A percentile compares a stretch with the other conserved stretches of the same genome.
Evolutionary conservation across 2,329 filamentous ascomycete genomes (phyloP).

Genomic region (Botrytis cinerea): DNA sequence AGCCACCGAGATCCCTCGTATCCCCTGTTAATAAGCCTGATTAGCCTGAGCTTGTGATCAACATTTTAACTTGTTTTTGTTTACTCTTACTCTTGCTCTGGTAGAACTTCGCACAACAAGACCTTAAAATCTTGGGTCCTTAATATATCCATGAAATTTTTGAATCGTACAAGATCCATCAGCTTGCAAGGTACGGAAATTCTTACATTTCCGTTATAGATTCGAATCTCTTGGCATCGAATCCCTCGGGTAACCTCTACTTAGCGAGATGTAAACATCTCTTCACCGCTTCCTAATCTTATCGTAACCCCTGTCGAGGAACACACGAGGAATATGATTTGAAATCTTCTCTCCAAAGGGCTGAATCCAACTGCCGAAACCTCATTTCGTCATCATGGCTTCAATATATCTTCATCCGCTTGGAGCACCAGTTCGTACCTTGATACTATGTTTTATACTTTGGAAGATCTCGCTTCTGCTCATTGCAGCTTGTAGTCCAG

Average conservation of each 20-base stretch:
- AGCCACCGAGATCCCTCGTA: neutral
- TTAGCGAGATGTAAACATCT: neutral
- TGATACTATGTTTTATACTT: conserved; percentile 50
- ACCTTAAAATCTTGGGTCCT: neutral
- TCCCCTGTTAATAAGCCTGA: neutral
- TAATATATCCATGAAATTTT: neutral
- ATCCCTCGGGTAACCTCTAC: conserved; percentile 3
- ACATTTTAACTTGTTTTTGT: neutral
- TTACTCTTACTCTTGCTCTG: neutral
- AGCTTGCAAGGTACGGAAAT: conserved; percentile 7
- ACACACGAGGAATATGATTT: conserved; percentile 12
- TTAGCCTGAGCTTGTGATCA: neutral
- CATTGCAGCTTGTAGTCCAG: conserved; percentile 58
- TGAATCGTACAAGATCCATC: conserved; percentile 1
- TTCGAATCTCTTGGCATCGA: neutral
- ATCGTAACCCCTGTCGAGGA: conserved; percentile 10
- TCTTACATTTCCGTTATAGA: neutral
- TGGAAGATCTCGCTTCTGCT: conserved; percentile 71
- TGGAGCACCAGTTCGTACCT: conserved; percentile 32
- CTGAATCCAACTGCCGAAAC: conserved; percentile 21
- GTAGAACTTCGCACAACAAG: conserved; percentile 1
- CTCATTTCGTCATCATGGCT: conserved; percentile 14
- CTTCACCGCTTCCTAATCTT: conserved; percentile 22
- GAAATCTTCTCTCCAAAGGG: conserved; percentile 22
- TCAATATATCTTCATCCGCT: conserved; percentile 21